Evolutionary conservation across 768 basidiomycete genomes (phyloP), one percentile per base, ranked within the genome.

Genomic region (Macrolepiota fuliginosa): DNA sequence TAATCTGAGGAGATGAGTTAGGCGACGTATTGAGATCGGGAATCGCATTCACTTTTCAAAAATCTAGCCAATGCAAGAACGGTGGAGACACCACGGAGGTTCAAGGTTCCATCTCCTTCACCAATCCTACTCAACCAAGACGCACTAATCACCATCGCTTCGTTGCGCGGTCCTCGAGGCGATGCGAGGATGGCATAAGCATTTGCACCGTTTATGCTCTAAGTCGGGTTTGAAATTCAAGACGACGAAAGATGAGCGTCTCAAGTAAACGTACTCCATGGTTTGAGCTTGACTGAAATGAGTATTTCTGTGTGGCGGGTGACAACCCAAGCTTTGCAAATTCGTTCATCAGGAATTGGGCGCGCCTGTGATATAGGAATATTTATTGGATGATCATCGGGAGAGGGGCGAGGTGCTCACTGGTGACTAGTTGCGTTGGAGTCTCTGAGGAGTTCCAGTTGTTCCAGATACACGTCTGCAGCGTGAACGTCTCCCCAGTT

Each of bases 91-190:
- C 97, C 97, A 29, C 97, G 83, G 46, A 96, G 74, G 70, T 99
- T 99, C 54, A 87, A 76, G 2, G 81, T 76, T 5, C 81, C 82
- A 50, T 81, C 73, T 13, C 81, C 83, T 68, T 85, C 85, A 6
- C 81, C 85, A 11, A 76, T 78, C 56, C 82, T 79, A 66, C 92
- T 95, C 4, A 87, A 66, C 94, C 95, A 97, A 5, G 94, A 91
- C 1, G 97, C 96, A 63, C 90, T 89, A 42, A 99, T 83, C 17
- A 99, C 84, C 69, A 98, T 91, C 4, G 94, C 91, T 74, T 99
- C 96, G 7, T 87, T 87, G 2, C 95, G 96, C n/a, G 94, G 86
- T n/a, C 92, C 83, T 25, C 97, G 86, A 7, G 96, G 94, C 1
- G 96, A 90, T 11, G 85, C 81, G 50, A 94, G 74, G 35, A 93